Conservation (phyloP, 129 eudicot genomes). For the Artemisia annua region DNA sequence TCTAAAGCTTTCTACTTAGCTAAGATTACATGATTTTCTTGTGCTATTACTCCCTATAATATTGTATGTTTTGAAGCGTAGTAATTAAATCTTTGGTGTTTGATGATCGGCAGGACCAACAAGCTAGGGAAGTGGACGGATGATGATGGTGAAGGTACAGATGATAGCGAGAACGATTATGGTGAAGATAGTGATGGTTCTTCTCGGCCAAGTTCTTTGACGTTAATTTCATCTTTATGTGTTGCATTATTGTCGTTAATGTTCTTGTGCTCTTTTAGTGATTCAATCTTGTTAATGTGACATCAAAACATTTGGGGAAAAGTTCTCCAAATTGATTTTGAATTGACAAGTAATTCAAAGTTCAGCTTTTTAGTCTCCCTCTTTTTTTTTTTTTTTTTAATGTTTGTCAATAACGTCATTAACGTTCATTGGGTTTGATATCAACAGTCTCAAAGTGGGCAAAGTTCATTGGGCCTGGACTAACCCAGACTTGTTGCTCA, state of each 20-base stretch:
- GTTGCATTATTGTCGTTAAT: conserved; percentile 35
- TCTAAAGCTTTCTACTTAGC: no score
- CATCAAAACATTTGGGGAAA: conserved; percentile 37
- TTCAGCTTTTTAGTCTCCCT: neutral
- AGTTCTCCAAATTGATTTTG: conserved; percentile 31
- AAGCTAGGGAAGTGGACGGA: conserved; percentile 75
- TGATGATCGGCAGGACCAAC: conserved; percentile 52
- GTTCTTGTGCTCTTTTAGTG: conserved; percentile 18
- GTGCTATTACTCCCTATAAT: no score
- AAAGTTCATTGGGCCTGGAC: neutral
- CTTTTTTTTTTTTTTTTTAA: no score
- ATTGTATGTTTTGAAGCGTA: neutral
- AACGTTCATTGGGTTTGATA: neutral
- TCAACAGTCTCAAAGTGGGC: neutral
- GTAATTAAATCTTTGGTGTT: conserved; percentile 1
- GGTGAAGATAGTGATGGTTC: conserved; percentile 42
- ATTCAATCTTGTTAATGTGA: conserved; percentile 29
- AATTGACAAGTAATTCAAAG: conserved; percentile 13
- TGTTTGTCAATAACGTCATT: neutral
- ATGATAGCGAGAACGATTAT: conserved; percentile 53
- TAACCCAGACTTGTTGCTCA: neutral
- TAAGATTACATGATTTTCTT: no score
- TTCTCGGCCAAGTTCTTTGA: conserved; percentile 22
- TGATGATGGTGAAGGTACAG: conserved; percentile 35
- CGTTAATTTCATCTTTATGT: conserved; percentile 22